These are phyloP conservation scores for Zygoascus meyerae DNA, from an alignment of 1,139 yeast species.

Conservation along the genomic window DNA sequence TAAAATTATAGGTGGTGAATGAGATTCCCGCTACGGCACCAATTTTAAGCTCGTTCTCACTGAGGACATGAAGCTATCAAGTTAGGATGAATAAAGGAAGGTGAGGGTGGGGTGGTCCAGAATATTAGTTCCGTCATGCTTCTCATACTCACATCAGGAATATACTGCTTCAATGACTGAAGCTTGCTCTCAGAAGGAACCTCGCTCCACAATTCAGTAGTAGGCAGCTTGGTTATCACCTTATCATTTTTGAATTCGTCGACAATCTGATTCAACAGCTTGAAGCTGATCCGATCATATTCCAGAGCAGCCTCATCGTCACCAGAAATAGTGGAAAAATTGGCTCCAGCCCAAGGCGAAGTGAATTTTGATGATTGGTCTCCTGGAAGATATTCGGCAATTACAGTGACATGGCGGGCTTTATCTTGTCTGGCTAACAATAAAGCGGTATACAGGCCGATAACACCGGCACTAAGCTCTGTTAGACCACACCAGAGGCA, in stretches of 20 bases:
- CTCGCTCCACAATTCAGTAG: conserved; percentile 41
- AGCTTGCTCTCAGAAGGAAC: conserved; percentile 7
- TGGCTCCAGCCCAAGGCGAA: conserved; percentile 64
- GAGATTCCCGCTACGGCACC: conserved; percentile 50
- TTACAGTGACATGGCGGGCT: conserved; percentile 46
- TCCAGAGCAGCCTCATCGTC: conserved; percentile 46
- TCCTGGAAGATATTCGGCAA: conserved; percentile 66
- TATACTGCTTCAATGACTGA: conserved; percentile 14
- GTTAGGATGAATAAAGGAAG: not conserved
- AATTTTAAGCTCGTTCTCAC: conserved; percentile 36
- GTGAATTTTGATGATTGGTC: conserved; percentile 65
- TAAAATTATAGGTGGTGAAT: conserved; percentile 59
- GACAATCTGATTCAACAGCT: conserved; percentile 42
- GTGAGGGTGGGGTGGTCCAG: not conserved
- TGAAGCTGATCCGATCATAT: conserved; percentile 53
- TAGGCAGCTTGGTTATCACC: conserved; percentile 50
- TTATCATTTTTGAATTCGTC: conserved; percentile 48
- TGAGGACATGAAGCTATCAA: conserved; percentile 8
- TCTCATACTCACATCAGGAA: conserved; percentile 18
- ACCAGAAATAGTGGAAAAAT: conserved; percentile 61
- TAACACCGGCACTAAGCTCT: conserved; percentile 53
- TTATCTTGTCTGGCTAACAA: conserved; percentile 44
- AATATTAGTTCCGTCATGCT: not conserved
- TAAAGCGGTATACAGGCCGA: conserved; percentile 61
- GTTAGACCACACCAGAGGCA: not conserved